Evolutionary conservation across 352 stramenopile species (phyloP).

Genomic region (Globisporangium ultimum): DNA sequence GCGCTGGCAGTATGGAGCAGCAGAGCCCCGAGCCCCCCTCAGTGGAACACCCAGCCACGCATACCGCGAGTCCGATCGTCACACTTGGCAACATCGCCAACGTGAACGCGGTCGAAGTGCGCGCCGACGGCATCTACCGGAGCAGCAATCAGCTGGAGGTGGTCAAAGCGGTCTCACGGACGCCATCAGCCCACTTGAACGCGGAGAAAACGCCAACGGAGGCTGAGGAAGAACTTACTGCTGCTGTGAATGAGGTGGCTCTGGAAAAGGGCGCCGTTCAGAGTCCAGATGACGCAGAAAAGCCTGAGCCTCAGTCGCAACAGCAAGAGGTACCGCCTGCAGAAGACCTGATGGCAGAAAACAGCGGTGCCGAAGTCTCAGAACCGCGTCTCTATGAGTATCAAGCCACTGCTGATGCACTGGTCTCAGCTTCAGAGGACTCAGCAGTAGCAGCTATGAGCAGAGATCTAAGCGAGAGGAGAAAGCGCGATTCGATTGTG

Average conservation of each 20-base stretch:
- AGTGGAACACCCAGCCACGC: no score
- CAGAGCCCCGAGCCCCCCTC: no score
- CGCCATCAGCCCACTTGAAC: background rate
- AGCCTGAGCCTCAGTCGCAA: background rate
- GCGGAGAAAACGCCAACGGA: background rate
- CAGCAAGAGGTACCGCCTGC: background rate
- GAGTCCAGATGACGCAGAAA: no score
- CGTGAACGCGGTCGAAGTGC: conserved; percentile 6
- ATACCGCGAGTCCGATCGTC: background rate
- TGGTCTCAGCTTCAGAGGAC: no score
- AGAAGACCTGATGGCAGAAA: background rate
- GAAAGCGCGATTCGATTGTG: no score
- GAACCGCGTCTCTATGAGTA: no score
- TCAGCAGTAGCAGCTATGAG: background rate
- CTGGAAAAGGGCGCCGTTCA: no score
- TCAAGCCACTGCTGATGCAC: no score
- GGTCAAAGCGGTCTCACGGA: background rate
- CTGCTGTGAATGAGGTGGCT: no score
- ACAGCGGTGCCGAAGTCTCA: background rate
- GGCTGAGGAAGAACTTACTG: no score
- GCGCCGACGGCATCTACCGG: conserved; percentile 7
- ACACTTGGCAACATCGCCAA: no score
- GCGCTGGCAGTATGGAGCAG: no score
- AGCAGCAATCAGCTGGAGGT: conserved; percentile 8
- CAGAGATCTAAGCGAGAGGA: background rate